These are phyloP conservation scores for Sanguinoderma infundibulare DNA, from an alignment of 1,284 basidiomycete genomes.

Conservation along the genomic window DNA sequence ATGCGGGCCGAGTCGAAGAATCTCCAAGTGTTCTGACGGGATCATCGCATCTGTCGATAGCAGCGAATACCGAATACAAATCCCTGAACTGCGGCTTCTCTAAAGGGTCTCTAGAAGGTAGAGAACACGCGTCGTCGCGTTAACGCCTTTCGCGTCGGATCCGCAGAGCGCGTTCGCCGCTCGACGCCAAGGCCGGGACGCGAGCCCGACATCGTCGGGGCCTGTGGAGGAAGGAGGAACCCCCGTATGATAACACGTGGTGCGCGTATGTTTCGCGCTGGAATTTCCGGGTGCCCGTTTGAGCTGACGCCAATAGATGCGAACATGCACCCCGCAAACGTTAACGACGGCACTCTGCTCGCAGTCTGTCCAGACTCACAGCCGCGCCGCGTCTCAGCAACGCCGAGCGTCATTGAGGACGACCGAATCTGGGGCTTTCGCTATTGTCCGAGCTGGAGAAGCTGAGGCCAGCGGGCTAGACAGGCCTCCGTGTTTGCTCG, in stretches of 20 bases:
- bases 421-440: not conserved
- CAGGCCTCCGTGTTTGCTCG: not conserved
- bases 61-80: not conserved
- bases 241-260: not conserved
- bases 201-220: not conserved
- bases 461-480: not conserved
- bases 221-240: too few species aligned
- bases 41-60: not conserved
- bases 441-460: not conserved
- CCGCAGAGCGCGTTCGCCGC: too few species aligned
- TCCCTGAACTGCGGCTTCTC: too few species aligned
- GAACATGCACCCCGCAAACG: not conserved
- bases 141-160: not conserved
- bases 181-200: not conserved
- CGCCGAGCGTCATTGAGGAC: too few species aligned
- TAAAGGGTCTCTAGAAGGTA: not conserved
- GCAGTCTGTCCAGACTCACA: not conserved
- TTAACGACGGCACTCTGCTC: not conserved
- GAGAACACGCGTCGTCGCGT: not conserved
- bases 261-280: not conserved
- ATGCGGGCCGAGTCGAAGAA: not conserved
- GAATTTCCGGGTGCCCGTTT: not conserved
- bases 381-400: not conserved
- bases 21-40: not conserved
- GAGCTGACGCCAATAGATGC: too few species aligned